Conservation (phyloP, 768 basidiomycete species). For the Trametes cingulata region DNA sequence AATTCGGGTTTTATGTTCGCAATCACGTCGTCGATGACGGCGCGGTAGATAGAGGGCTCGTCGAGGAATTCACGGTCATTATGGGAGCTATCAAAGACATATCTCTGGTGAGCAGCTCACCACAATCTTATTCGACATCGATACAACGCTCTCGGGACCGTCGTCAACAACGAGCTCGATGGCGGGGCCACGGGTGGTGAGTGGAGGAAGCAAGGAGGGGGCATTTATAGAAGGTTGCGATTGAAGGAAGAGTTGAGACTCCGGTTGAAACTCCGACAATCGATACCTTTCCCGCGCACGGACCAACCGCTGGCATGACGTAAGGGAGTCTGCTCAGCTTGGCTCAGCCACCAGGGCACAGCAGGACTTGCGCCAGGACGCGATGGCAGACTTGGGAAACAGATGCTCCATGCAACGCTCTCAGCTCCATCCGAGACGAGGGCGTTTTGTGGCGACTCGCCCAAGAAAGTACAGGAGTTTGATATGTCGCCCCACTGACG, state of each 20-base stretch:
- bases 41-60: slow-evolving; percentile 90
- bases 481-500: slow-evolving; percentile 9
- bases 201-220: slow-evolving; percentile 30
- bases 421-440: not conserved
- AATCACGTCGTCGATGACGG: slow-evolving; percentile 97
- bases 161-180: slow-evolving; percentile 33
- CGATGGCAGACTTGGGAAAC: not conserved
- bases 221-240: slow-evolving; percentile 35
- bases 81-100: slow-evolving; percentile 49
- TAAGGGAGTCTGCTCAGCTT: not conserved
- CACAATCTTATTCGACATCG: slow-evolving; percentile 98
- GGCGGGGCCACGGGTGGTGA: slow-evolving; percentile 37
- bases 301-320: slow-evolving; percentile 32
- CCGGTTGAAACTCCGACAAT: slow-evolving; percentile 46
- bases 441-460: slow-evolving; percentile 5
- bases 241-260: slow-evolving; percentile 30
- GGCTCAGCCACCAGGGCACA: not conserved
- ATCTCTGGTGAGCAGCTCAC: slow-evolving; percentile 79
- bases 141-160: slow-evolving; percentile 31
- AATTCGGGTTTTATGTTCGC: slow-evolving; percentile 86
- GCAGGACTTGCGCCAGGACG: not conserved
- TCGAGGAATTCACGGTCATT: slow-evolving; percentile 34
- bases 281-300: slow-evolving; percentile 47
- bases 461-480: not conserved
- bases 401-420: slow-evolving; percentile 4